A percentile compares a stretch with the other conserved stretches of the same genome.
phyloP scores from a whole-genome alignment of 2,329 filamentous ascomycete species.

The Annulohypoxylon truncatum region DNA sequence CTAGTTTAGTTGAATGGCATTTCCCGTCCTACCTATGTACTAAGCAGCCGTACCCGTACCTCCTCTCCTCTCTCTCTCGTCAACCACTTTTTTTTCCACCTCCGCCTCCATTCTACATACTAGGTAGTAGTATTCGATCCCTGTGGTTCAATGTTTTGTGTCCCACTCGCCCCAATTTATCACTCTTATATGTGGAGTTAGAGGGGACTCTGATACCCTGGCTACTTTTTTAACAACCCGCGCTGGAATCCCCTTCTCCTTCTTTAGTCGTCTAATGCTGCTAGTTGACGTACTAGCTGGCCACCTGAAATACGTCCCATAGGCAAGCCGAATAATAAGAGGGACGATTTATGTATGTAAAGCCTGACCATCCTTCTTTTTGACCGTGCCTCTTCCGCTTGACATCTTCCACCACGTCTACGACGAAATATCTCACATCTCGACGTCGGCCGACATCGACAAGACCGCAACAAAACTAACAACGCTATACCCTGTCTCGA shows the following conservation, averaged over 20 bases:
- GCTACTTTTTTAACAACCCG: constrained; percentile 42
- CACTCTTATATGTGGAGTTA: constrained; percentile 42
- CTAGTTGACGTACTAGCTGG: constrained; percentile 50
- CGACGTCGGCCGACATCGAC: constrained; percentile 13
- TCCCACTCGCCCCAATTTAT: constrained; percentile 44
- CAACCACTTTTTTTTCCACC: constrained; percentile 19
- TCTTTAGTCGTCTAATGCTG: constrained; percentile 42
- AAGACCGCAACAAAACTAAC: neutral
- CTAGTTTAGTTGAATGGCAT: constrained; percentile 33
- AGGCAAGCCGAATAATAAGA: constrained; percentile 31
- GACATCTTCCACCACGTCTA: constrained; percentile 18
- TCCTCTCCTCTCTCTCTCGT: neutral
- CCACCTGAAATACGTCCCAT: constrained; percentile 40
- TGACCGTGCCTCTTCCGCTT: constrained; percentile 28
- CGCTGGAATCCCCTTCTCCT: constrained; percentile 42
- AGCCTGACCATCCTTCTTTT: constrained; percentile 33
- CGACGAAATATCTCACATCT: constrained; percentile 33
- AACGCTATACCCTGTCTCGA: neutral
- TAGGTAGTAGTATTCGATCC: constrained; percentile 33
- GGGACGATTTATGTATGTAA: constrained; percentile 47
- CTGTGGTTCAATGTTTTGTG: constrained; percentile 39
- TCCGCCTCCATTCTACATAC: constrained; percentile 38
- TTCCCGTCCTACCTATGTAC: constrained; percentile 29
- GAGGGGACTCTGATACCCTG: constrained; percentile 42
- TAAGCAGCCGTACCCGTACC: neutral